Evolutionary conservation across 2,329 filamentous ascomycete genomes (phyloP).

Genomic region (Colletotrichum musicola): DNA sequence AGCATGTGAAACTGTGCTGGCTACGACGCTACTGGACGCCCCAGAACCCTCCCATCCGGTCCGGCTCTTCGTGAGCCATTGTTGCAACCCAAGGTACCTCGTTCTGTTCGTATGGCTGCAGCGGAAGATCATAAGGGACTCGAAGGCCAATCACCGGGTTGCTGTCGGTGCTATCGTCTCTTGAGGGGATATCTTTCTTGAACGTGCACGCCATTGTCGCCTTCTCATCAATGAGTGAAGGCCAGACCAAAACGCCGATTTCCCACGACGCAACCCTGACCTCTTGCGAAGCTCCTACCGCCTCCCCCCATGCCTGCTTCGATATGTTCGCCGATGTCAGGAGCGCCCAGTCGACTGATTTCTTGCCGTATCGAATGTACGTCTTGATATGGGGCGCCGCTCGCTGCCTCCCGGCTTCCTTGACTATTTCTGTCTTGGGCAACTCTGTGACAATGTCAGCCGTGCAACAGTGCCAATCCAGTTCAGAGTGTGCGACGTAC

Average conservation of each 20-base stretch:
- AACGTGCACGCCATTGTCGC: slow-evolving; percentile 78
- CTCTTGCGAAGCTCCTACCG: slow-evolving; percentile 66
- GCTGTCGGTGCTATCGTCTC: slow-evolving; percentile 38
- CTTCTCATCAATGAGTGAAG: slow-evolving; percentile 64
- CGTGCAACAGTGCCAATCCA: too few species aligned
- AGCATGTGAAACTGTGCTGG: slow-evolving; percentile 3
- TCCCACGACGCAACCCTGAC: slow-evolving; percentile 85
- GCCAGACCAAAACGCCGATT: slow-evolving; percentile 87
- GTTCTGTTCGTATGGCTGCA: slow-evolving; percentile 71
- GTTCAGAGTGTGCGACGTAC: slow-evolving; percentile 40
- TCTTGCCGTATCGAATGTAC: slow-evolving; percentile 76
- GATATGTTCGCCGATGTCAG: slow-evolving; percentile 93
- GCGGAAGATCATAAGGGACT: slow-evolving; percentile 85
- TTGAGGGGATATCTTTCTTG: slow-evolving; percentile 66
- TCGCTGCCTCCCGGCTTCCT: slow-evolving; percentile 71
- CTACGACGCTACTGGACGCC: slow-evolving; percentile 11
- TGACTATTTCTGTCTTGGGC: slow-evolving; percentile 39
- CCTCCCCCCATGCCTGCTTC: slow-evolving; percentile 88
- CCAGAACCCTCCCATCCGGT: slow-evolving; percentile 67
- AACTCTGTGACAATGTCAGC: slow-evolving; percentile 44
- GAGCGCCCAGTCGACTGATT: slow-evolving; percentile 83
- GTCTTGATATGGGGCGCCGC: slow-evolving; percentile 93
- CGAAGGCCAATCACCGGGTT: slow-evolving; percentile 73
- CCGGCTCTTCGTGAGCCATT: slow-evolving; percentile 68
- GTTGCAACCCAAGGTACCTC: slow-evolving; percentile 86